phyloP scores from a whole-genome alignment of 2,329 filamentous ascomycete genomes.

The Aspergillus sp. region DNA sequence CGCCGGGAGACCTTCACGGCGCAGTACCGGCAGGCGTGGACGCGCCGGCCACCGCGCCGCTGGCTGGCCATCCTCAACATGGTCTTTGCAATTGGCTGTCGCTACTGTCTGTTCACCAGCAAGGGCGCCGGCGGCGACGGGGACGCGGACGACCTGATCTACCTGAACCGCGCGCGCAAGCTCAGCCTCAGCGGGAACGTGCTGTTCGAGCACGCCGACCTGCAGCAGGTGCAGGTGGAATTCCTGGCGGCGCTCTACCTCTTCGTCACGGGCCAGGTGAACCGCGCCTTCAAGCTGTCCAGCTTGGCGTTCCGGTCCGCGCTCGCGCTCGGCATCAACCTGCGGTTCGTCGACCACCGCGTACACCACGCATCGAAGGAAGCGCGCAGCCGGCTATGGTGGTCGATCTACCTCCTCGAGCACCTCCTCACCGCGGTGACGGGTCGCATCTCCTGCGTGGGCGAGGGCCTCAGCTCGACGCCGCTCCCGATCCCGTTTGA shows the following conservation, averaged over 20 bases:
- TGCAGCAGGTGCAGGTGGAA: conserved; percentile 44
- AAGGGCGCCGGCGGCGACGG: conserved; percentile 6
- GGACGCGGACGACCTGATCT: conserved; percentile 37
- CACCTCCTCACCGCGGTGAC: conserved; percentile 42
- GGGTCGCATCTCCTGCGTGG: conserved; percentile 39
- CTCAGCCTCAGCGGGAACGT: conserved; percentile 34
- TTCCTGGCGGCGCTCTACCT: conserved; percentile 41
- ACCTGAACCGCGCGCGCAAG: conserved; percentile 39
- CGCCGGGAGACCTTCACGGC: conserved; percentile 33
- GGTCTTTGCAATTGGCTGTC: conserved; percentile 45
- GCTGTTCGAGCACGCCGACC: conserved; percentile 39
- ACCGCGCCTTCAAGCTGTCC: conserved; percentile 35
- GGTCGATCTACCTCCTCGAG: conserved; percentile 42
- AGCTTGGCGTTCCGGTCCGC: conserved; percentile 41
- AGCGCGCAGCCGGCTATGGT: conserved; percentile 42
- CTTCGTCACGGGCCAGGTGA: conserved; percentile 39
- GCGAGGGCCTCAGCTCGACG: conserved; percentile 37
- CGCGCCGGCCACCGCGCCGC: conserved; percentile 26
- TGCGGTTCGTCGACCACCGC: conserved; percentile 35
- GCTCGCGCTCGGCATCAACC: conserved; percentile 40
- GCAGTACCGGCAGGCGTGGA: conserved; percentile 38
- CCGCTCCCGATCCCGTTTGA: conserved; percentile 36
- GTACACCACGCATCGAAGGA: conserved; percentile 39
- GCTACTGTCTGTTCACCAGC: conserved; percentile 35
- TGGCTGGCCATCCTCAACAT: conserved; percentile 46